Percentiles rank a stretch among this genome's conserved stretches.
Evolutionary conservation across 805 yeast species (phyloP).

Genomic region (Starmerella bombicola): DNA sequence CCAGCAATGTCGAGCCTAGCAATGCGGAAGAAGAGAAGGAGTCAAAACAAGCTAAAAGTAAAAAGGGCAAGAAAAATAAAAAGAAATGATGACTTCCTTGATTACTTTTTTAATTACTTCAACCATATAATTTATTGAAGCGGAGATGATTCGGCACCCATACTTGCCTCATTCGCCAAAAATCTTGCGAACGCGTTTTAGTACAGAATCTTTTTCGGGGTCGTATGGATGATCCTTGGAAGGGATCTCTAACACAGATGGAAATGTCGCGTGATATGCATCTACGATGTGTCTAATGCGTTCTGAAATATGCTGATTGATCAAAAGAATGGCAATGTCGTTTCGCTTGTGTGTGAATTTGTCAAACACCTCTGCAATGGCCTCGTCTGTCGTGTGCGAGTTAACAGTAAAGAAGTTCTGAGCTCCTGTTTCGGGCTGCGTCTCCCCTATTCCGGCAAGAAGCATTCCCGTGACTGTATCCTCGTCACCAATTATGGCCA

Average conservation of each 20-base stretch:
- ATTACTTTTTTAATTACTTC: too few species aligned
- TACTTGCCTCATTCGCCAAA: conserved; percentile 59
- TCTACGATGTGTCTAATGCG: conserved; percentile 73
- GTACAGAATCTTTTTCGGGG: conserved; percentile 93
- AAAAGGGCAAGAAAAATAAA: not conserved
- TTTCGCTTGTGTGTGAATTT: conserved; percentile 61
- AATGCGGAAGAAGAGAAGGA: not conserved
- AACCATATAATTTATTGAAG: not conserved
- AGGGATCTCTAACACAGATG: conserved; percentile 92
- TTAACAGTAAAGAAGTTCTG: conserved; percentile 81
- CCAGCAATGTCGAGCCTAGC: too few species aligned
- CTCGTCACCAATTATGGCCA: conserved; percentile 95
- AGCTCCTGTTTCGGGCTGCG: conserved; percentile 40
- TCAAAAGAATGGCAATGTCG: conserved; percentile 84
- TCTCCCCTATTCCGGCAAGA: conserved; percentile 90
- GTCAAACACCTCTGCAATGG: conserved; percentile 61
- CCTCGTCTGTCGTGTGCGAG: conserved; percentile 63
- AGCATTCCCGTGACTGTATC: conserved; percentile 93
- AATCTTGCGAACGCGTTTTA: conserved; percentile 85
- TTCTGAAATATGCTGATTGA: conserved; percentile 92
- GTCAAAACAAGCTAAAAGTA: not conserved
- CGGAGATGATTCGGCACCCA: not conserved
- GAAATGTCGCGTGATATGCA: conserved; percentile 77
- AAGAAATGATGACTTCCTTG: not conserved
- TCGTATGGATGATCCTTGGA: conserved; percentile 98